phyloP scores from a whole-genome alignment of 2,329 filamentous ascomycete genomes.

The Gaeumannomyces tritici region DNA sequence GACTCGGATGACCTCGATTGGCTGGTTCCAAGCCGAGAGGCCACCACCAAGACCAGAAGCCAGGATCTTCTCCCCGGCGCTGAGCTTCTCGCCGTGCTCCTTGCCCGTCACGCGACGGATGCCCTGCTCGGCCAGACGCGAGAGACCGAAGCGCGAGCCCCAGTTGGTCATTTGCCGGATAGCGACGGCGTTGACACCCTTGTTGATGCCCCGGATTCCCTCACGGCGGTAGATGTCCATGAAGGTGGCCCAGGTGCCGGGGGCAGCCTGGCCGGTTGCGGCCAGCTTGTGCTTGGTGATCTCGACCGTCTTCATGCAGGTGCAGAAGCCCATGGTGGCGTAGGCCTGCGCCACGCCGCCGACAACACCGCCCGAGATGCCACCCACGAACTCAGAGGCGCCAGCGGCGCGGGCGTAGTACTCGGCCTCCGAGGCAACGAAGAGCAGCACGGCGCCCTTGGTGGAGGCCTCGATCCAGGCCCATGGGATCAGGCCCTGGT shows the following conservation, averaged over 20 bases:
- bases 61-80: conserved; percentile 75
- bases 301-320: conserved; percentile 99
- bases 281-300: conserved; percentile 98
- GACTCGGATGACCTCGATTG: conserved; percentile 97
- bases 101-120: conserved; percentile 76
- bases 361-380: conserved; percentile 83
- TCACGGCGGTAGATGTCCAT: conserved; percentile 94
- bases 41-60: conserved; percentile 85
- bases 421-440: conserved; percentile 97
- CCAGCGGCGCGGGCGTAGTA: conserved; percentile 81
- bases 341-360: conserved; percentile 97
- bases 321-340: conserved; percentile 99
- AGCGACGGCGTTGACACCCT: conserved; percentile 95
- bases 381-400: conserved; percentile 76
- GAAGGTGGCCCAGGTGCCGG: conserved; percentile 89
- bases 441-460: conserved; percentile 97
- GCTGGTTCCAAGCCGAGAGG: conserved; percentile 96
- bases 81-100: conserved; percentile 68
- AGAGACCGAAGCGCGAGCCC: conserved; percentile 92
- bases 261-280: conserved; percentile 70
- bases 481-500: conserved; percentile 99
- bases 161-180: conserved; percentile 99
- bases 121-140: conserved; percentile 78
- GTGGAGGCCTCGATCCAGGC: conserved; percentile 99
- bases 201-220: conserved; percentile 93